Conservation (phyloP, 768 basidiomycete species). For the Pilatotrama ljubarskyi region DNA sequence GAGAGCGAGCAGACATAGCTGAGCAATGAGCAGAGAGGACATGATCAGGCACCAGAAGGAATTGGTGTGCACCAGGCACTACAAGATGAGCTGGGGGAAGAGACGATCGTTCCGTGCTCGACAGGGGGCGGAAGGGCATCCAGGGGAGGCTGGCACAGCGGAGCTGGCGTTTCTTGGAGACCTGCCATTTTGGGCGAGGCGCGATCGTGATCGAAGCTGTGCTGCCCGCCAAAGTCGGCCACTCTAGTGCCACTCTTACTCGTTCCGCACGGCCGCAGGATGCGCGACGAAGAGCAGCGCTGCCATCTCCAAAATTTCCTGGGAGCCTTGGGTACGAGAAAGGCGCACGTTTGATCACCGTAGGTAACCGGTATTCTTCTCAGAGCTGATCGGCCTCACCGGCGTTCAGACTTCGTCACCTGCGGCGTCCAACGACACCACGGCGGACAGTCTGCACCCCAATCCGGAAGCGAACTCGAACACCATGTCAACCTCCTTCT, state of each 20-base stretch:
- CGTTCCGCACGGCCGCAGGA: neutral
- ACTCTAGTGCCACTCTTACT: neutral
- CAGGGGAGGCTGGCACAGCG: neutral
- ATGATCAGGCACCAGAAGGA: neutral
- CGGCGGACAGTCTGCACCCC: neutral
- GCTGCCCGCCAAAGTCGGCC: neutral
- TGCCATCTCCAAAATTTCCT: neutral
- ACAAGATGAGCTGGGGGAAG: neutral
- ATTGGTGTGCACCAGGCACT: constrained; percentile 10
- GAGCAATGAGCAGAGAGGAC: neutral
- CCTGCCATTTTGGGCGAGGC: constrained; percentile 2
- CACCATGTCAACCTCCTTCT: constrained; percentile 15
- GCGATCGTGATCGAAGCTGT: constrained; percentile 7
- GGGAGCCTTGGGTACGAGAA: neutral
- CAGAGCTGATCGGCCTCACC: neutral
- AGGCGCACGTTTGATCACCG: neutral
- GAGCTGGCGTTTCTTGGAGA: constrained; percentile 13
- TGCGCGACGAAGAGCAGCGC: neutral
- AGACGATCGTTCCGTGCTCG: neutral
- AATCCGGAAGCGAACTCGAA: constrained; percentile 4
- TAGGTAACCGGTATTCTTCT: neutral
- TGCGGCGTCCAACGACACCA: neutral
- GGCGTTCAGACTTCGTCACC: neutral
- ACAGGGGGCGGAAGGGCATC: neutral
- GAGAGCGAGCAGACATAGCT: neutral